Base-by-base conservation (phyloP, 192 early-diverging fungal species). In the Dimargaris cristalligena region DNA sequence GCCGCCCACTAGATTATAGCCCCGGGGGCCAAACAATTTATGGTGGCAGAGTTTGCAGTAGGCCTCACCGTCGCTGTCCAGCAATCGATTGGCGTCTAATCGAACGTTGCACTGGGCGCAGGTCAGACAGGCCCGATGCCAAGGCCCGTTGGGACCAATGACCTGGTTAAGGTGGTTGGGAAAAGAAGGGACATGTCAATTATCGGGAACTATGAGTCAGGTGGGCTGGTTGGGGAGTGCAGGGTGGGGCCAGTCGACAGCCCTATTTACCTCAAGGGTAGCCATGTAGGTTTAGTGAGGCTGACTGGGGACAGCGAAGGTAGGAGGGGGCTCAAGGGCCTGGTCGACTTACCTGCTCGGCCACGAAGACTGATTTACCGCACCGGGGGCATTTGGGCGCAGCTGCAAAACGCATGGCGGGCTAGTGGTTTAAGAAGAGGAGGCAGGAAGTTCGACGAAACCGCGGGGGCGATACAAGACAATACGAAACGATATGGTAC, bases 51-150 rank as follows among this genome's bases (percentile, higher is more conserved):
- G 54, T 1, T 61, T 62, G 61, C 74, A 76, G 45, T 62, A 76
- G 25, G 71, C 71, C 60, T 76, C 74, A 44, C 71, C 71, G 22
- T 76, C 67, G 35, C 71, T 71, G 30, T 76, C 74, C 13, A 71
- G 65, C 54, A 76, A 34, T 2, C 61, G 72, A 29, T 66, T 59
- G 20, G 74, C 69, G 50, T 62, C 66, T 26, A 76, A 63, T n/a
- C 71, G 45, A 28, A 62, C 66, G 38, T 62, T 59, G 58, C 74
- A 76, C 52, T 67, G 62, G 44, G 44, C 72, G 68, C 74, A 76
- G n/a, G 65, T 67, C 50, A 76, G 66, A 60, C 74, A 76, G 22
- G 57, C 52, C 26, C 68, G 68, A 33, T 76, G 74, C 74, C 74
- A 76, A 11, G 70, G 61, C 2, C 74, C 74, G 23, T 67, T 65